Evolutionary conservation across 768 basidiomycete species (phyloP).

Genomic region (Pilatotrama ljubarskyi): DNA sequence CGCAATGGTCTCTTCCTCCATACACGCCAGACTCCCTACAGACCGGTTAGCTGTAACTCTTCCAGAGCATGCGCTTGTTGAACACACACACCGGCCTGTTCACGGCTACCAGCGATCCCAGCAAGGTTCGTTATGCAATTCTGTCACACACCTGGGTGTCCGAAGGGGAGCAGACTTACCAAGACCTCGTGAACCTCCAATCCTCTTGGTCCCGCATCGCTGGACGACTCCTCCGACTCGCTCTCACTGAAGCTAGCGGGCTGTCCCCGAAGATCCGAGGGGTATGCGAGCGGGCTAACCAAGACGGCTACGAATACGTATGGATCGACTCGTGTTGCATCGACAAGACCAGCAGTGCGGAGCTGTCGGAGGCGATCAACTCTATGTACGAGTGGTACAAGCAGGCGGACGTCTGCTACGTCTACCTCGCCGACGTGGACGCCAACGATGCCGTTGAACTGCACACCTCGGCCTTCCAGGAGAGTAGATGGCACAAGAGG

Average conservation of each 20-base stretch:
- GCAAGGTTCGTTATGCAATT: background rate
- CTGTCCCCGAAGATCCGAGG: background rate
- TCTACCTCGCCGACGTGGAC: slow-evolving; percentile 4
- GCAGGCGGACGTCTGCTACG: slow-evolving; percentile 5
- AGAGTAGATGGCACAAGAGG: slow-evolving; percentile 2
- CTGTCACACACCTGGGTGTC: background rate
- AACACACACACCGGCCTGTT: background rate
- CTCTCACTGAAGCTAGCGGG: too few species aligned
- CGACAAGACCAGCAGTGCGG: slow-evolving; percentile 3
- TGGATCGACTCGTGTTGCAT: background rate
- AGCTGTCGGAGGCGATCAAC: slow-evolving; percentile 9
- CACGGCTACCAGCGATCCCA: background rate
- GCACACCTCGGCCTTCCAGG: background rate
- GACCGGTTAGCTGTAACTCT: too few species aligned
- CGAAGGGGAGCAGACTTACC: background rate
- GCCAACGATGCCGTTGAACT: background rate
- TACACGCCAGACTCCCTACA: too few species aligned
- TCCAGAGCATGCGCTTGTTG: background rate
- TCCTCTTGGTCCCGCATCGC: too few species aligned
- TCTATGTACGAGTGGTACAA: slow-evolving; percentile 10
- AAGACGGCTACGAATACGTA: background rate
- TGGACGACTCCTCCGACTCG: too few species aligned
- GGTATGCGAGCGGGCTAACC: background rate
- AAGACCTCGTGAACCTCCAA: background rate
- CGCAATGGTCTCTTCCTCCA: too few species aligned